phyloP scores from a whole-genome alignment of 371 early-diverging fungal genomes.

The Paraphysoderma sedebokerense region DNA sequence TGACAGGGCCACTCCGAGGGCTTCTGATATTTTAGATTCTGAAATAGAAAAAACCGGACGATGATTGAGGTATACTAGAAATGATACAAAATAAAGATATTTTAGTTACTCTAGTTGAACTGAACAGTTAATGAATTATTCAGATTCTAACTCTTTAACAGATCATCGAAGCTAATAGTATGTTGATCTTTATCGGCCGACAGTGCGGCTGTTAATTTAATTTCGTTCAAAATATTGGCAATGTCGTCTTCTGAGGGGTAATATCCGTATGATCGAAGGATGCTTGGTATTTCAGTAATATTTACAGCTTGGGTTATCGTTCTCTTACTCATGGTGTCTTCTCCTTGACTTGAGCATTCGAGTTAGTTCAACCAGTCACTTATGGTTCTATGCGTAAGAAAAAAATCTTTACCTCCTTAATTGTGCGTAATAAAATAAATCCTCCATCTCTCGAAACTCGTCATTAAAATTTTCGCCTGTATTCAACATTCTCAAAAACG shows the following conservation, averaged over 20 bases:
- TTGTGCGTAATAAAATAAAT: constrained; percentile 35
- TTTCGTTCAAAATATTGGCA: not conserved
- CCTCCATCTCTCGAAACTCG: constrained; percentile 26
- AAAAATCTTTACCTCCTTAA: constrained; percentile 19
- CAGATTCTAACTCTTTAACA: too few relatives aligned
- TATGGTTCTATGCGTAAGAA: too few relatives aligned
- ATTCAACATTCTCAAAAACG: constrained; percentile 26
- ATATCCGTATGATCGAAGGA: not conserved
- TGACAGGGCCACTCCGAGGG: not conserved
- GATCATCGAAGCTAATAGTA: too few relatives aligned
- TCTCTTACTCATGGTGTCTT: not conserved
- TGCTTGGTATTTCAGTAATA: not conserved
- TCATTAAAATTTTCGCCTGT: constrained; percentile 6
- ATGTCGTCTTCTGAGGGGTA: not conserved
- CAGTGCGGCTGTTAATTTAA: not conserved
- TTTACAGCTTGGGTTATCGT: not conserved
- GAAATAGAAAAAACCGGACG: not conserved
- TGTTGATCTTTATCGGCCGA: not conserved
- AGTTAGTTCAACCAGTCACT: too few relatives aligned
- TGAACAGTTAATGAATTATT: too few relatives aligned
- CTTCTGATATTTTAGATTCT: not conserved
- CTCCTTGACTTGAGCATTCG: too few relatives aligned
- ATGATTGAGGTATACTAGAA: not conserved
- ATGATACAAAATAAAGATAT: too few relatives aligned
- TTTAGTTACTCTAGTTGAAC: too few relatives aligned